Conservation (phyloP, 768 basidiomycete species). For the Epithele typhae region DNA sequence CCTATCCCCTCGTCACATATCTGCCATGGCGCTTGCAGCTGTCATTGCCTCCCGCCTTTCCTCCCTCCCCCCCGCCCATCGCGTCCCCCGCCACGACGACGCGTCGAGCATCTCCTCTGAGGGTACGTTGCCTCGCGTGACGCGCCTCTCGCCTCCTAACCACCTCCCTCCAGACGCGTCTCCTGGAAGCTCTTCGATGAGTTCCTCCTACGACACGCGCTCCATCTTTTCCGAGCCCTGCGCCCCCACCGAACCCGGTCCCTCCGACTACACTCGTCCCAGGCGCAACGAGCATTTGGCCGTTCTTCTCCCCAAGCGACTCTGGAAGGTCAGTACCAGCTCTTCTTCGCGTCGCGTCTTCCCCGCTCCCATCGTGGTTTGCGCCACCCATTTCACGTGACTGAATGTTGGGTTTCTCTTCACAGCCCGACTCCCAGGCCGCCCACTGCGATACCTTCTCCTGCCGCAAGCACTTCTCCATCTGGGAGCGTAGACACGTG, state of each 20-base stretch:
- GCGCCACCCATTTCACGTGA: conserved; percentile 12
- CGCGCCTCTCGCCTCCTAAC: conserved; percentile 5
- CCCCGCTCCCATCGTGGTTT: conserved; percentile 9
- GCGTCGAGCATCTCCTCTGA: conserved; percentile 11
- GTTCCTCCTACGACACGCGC: conserved; percentile 20
- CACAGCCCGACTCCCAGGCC: conserved; percentile 58
- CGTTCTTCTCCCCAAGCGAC: conserved; percentile 59
- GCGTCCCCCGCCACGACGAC: conserved; percentile 9
- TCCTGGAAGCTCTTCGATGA: conserved; percentile 22
- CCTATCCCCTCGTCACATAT: background rate
- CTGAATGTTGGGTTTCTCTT: conserved; percentile 16
- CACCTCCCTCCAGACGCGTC: conserved; percentile 7
- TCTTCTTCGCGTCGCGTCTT: background rate
- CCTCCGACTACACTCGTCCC: conserved; percentile 18
- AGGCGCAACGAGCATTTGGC: conserved; percentile 68
- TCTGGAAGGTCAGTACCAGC: conserved; percentile 63
- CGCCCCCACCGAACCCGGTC: conserved; percentile 15
- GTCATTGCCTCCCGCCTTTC: conserved; percentile 6
- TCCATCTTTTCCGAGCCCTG: conserved; percentile 23
- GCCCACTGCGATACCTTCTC: conserved; percentile 68
- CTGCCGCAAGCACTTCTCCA: conserved; percentile 59
- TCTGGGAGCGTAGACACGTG: conserved; percentile 75
- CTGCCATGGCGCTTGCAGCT: conserved; percentile 10
- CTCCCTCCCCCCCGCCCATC: conserved; percentile 6
- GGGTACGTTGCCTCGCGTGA: conserved; percentile 5